Evolutionary conservation across 441 rosid species (phyloP), one percentile per base, ranked within the genome.

Genomic region (Populus hybrid): DNA sequence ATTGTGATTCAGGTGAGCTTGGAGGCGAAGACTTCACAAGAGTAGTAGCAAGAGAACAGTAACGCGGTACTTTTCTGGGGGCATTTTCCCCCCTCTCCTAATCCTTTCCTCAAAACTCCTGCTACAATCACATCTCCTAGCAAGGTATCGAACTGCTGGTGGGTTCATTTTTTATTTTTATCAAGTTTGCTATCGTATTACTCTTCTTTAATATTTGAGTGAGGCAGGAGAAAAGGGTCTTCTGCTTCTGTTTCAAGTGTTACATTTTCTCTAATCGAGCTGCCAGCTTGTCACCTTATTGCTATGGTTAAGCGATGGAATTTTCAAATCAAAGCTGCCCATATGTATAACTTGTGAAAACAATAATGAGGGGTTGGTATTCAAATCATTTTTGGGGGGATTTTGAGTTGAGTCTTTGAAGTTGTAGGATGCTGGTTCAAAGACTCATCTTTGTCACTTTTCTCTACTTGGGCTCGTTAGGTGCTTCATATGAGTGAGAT

Each of bases 11-110:
- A 69, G 90, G 84, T 26, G 92, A 87, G 78, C 72, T 75, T 68
- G 88, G 89, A 81, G 90, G 80, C 38, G 90, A 85, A 81, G 86
- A 81, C 69, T 84, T 84, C 61, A 86, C 79, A 7, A 78, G 75
- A 74, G 93, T 85, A 76, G 85, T 82, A 67, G 76, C 82, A 77
- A 86, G 86, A 26, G 88, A 78, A 78, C 86, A 80, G 76, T 78
- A 72, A 73, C 82, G 78, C 57, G 87, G 83, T 73, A 86, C 83
- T 81, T 78, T 61, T 91, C 89, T 67, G 99, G 95, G 78, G 95
- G 94, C 96, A 92, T 95, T 83, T 81, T 72, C 40, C 72, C 24
- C 24, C 69, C 54, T 73, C 30, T 34, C 69, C 57, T 66, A 21
- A 42, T 77, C 24, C 69, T 70, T 82, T 77, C 79, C 70, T 69